Base-by-base conservation (phyloP, 2,329 filamentous ascomycete species). In the Arthrobotrys pseudoclavata region DNA sequence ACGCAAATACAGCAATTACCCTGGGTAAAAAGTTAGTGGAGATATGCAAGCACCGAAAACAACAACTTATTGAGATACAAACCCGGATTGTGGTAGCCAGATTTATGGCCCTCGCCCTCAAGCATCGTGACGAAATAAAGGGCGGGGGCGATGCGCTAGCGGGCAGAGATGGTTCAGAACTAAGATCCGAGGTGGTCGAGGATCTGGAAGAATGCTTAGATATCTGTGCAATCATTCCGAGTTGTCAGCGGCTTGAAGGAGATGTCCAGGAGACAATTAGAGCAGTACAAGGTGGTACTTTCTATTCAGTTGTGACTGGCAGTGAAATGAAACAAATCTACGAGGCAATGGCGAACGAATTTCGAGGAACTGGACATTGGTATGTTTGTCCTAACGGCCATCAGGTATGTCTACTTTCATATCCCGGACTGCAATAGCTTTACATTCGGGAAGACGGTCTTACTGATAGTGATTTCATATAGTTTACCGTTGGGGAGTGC, bases 371-470 rank as follows among this genome's bases (percentile, higher is more conserved):
- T 0, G 89, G 89, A 0, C 88, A 90, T 79, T 91, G 88, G 89
- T 90, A 90, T 80, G 84, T 82, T 0, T 90, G 88, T 76, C 82
- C 79, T n/a, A 88, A 89, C 69, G 86, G 86, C 1, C 87, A 90
- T 80, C 86, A 61, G 42, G 74, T 77, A 71, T 2, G 50, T 3
- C 26, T 20, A 66, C 55, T 5, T 57, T 26, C n/a, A 31, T 31
- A 31, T 7, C 29, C 29, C 29, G 29, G 29, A 31, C 7, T 31
- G 3, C 29, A 31, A 31, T 31, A 31, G 29, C 29, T 50, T 12
- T 37, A 20, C 10, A 40, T 40, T 9, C 12, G 5, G 12, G 12
- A 13, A 13, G 34, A 22, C 5, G 1, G 12, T 45, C 20, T 42
- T 37, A 26, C 7, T 20, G 22, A 37, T 29, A 22, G 40, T 50